A percentile compares a stretch with the other conserved stretches of the same genome.
Conservation (phyloP, 306 rosid species). For the Ammopiptanthus mongolicus region DNA sequence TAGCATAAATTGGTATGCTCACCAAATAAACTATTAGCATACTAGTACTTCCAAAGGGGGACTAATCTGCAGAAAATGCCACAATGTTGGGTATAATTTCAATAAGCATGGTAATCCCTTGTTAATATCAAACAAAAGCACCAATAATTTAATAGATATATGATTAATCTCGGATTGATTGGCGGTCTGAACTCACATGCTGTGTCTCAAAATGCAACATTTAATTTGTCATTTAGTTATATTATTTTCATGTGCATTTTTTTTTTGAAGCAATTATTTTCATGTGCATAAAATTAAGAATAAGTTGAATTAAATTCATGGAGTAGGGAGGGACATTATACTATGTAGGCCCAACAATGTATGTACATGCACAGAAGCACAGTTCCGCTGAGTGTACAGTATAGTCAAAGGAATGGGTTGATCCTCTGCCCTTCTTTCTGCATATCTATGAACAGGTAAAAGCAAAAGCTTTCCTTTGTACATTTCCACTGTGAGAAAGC, state of each 20-base stretch:
- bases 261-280: too few species aligned
- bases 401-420: constrained; percentile 29
- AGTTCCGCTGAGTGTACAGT: not conserved
- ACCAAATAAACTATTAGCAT: constrained; percentile 13
- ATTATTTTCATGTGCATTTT: constrained; percentile 39
- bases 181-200: constrained; percentile 47
- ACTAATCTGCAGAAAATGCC: constrained; percentile 17
- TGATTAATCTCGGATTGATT: constrained; percentile 28
- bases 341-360: constrained; percentile 22
- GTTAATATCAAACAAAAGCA: constrained; percentile 18
- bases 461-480: constrained; percentile 22
- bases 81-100: constrained; percentile 22
- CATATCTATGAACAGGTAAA: constrained; percentile 11
- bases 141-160: constrained; percentile 22
- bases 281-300: constrained; percentile 33
- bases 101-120: constrained; percentile 10
- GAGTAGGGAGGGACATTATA: constrained; percentile 14
- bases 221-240: constrained; percentile 31
- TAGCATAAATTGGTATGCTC: constrained; percentile 11
- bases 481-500: constrained; percentile 18
- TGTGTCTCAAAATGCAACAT: constrained; percentile 37
- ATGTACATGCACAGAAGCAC: constrained; percentile 18
- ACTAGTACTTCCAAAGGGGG: constrained; percentile 12
- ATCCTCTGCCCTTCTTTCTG: not conserved
- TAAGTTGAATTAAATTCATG: constrained; percentile 6